Evolutionary conservation across 2,329 filamentous ascomycete genomes (phyloP), one percentile per base, ranked within the genome.

Genomic region (Fusarium solani-melongenae): DNA sequence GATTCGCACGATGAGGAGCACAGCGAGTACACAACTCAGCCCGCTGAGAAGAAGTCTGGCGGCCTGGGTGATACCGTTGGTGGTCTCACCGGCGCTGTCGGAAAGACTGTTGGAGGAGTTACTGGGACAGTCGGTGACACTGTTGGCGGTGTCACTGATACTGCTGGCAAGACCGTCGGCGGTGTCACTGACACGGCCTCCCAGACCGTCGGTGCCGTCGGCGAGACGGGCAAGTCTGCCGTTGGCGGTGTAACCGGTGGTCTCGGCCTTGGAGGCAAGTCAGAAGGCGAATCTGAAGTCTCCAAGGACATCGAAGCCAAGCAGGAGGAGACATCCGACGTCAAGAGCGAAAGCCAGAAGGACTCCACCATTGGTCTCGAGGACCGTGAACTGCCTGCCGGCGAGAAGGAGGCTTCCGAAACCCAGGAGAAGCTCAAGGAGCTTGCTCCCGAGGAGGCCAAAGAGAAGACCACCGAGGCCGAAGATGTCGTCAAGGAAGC

Each of bases 11-110:
- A 77, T 6, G 76, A 78, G 46, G 70, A 76, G 53, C 63, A 83
- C 67, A 81, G 82, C 27, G 84, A 86, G 61, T 83, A 84, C 31
- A 81, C 84, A 6, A 84, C 83, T 4, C 80, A 84, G 33, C 66
- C 76, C 1, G 71, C 82, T 61, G 71, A 84, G 60, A 72, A 84
- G 64, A 78, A 81, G 20, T 74, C 79, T 4, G 75, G 75, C 20
- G 76, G 75, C 31, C 79, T 79, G 66, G 79, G 78, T 12, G 64
- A 51, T 36, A 46, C 72, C 24, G 17, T 70, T 17, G 46, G 72
- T 11, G 62, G 71, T 49, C 36, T 74, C 24, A 55, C 71, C 17
- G 62, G 70, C 4, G 33, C 63, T 15, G n/a, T 73, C 7, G 63
- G 70, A 11, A 24, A 73, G 17, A 64, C 70, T 3, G 61, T 46